Conservation (phyloP, 2,329 filamentous ascomycete species). For the Fusarium dlaminii region DNA sequence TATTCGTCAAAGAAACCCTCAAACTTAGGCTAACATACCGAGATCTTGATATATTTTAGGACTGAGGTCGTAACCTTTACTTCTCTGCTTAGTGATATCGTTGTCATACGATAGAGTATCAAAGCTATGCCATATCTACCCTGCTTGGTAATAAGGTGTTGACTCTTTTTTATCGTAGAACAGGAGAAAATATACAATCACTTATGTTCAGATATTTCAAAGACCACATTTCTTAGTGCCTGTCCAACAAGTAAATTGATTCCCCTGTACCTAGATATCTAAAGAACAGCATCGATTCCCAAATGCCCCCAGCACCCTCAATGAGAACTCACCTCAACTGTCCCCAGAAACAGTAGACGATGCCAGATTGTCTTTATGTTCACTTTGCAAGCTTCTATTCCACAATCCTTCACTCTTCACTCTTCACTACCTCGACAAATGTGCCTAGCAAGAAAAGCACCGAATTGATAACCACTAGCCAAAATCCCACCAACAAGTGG, state of each 20-base stretch:
- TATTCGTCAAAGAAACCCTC: background rate
- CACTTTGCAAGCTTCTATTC: no score
- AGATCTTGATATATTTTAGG: background rate
- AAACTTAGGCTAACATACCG: background rate
- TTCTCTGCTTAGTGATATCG: background rate
- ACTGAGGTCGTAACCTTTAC: background rate
- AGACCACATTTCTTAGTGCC: background rate
- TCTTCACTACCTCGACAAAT: background rate
- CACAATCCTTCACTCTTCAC: no score
- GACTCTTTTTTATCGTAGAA: no score
- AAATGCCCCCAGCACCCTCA: background rate
- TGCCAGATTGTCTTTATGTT: rapidly evolving
- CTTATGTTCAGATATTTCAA: background rate
- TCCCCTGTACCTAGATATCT: background rate
- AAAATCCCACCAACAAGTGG: background rate
- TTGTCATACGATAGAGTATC: background rate
- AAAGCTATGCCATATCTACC: background rate
- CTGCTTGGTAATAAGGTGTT: background rate
- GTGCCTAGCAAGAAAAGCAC: background rate
- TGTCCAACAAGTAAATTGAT: no score
- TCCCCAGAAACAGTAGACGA: background rate
- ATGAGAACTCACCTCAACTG: no score
- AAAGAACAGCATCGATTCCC: no score
- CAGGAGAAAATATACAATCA: no score
- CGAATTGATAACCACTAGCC: background rate